Conservation (phyloP, 805 yeast species). For the Candida anglica region DNA sequence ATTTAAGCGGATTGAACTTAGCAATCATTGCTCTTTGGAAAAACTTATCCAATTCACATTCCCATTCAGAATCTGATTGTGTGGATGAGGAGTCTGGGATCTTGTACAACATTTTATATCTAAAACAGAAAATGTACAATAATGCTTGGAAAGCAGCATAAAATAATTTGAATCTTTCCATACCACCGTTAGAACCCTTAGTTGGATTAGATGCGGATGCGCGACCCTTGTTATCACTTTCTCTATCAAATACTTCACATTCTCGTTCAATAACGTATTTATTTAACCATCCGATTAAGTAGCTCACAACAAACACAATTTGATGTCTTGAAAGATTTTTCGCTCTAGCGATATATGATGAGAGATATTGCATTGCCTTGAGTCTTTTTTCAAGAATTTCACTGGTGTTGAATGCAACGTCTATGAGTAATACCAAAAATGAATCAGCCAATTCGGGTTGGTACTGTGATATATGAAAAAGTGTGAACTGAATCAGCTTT, state of each 20-base stretch:
- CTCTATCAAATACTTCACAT: slow-evolving; percentile 58
- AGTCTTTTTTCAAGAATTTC: slow-evolving; percentile 73
- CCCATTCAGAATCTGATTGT: slow-evolving; percentile 52
- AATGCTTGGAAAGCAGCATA: slow-evolving; percentile 90
- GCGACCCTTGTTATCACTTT: slow-evolving; percentile 9
- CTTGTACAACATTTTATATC: slow-evolving; percentile 58
- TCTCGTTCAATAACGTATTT: slow-evolving; percentile 83
- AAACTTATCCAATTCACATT: slow-evolving; percentile 74
- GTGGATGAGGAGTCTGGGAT: slow-evolving; percentile 1
- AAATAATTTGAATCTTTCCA: slow-evolving; percentile 86
- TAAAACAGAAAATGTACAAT: slow-evolving; percentile 86
- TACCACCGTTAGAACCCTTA: slow-evolving; percentile 48
- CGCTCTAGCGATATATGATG: slow-evolving; percentile 89
- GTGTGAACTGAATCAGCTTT: slow-evolving; percentile 76
- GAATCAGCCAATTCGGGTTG: slow-evolving; percentile 83
- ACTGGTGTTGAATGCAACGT: slow-evolving; percentile 68
- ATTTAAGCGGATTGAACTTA: slow-evolving; percentile 88
- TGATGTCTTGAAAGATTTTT: slow-evolving; percentile 66
- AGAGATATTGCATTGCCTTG: slow-evolving; percentile 87
- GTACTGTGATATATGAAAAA: slow-evolving; percentile 78
- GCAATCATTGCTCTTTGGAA: slow-evolving; percentile 83
- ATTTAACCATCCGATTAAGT: slow-evolving; percentile 78
- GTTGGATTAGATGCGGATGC: slow-evolving; percentile 5
- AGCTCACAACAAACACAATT: slow-evolving; percentile 76
- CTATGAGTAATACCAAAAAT: slow-evolving; percentile 75